These are phyloP conservation scores for Casuarina equisetifolia DNA, from an alignment of 306 rosid genomes.

Conservation along the genomic window DNA sequence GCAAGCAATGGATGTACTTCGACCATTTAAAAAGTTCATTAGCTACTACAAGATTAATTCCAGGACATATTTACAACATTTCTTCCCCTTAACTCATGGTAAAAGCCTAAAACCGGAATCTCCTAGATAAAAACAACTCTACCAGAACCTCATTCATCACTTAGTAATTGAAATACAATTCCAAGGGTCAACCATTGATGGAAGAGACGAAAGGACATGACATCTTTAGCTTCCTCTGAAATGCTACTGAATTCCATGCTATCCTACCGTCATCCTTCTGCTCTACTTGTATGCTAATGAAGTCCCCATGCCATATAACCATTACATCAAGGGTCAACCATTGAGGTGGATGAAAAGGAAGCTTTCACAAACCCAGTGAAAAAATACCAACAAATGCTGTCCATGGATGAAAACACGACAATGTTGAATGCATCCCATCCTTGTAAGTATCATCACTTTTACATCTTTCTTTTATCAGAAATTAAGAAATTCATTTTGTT, in stretches of 20 bases:
- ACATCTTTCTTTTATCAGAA: too few relatives aligned
- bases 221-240: neutral
- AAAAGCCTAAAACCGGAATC: neutral
- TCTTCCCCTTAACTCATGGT: neutral
- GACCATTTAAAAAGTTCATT: neutral
- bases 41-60: neutral
- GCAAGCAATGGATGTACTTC: neutral
- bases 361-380: too few relatives aligned
- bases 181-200: neutral
- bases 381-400: too few relatives aligned
- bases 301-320: neutral
- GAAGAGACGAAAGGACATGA: neutral
- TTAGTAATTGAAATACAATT: neutral
- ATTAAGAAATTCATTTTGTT: too few relatives aligned
- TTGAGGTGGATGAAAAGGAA: too few relatives aligned
- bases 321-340: too few relatives aligned
- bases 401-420: too few relatives aligned
- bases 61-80: neutral
- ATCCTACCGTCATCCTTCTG: neutral
- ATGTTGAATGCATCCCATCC: too few relatives aligned
- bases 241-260: neutral
- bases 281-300: too few relatives aligned
- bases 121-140: slow-evolving; percentile 1
- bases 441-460: too few relatives aligned
- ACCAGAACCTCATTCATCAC: neutral